Conservation (phyloP, 305 asterid species). For the Withania somnifera region DNA sequence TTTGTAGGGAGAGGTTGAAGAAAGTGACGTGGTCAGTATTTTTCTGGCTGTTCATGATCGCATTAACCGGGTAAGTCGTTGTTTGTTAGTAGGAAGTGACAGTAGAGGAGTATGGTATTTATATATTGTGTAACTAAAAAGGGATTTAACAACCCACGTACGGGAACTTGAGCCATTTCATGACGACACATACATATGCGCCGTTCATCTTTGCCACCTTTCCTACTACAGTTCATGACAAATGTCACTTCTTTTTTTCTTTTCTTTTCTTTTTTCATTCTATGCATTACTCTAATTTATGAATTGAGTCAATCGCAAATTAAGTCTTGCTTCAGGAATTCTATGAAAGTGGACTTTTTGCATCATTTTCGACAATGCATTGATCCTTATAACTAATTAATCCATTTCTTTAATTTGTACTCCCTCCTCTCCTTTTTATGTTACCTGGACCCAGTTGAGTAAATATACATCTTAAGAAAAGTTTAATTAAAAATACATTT, state of each 20-base stretch:
- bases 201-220: neutral
- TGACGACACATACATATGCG: neutral
- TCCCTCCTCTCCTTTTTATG: too few species aligned
- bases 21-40: constrained; percentile 22
- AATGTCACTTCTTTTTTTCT: neutral
- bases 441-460: too few species aligned
- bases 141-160: neutral
- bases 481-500: too few species aligned
- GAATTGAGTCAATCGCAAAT: too few species aligned
- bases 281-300: too few species aligned
- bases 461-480: too few species aligned
- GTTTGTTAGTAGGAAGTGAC: neutral
- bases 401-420: too few species aligned
- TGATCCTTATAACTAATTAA: too few species aligned
- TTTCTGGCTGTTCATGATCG: constrained; percentile 40
- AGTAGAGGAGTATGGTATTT: neutral
- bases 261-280: too few species aligned
- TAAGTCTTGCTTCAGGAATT: too few species aligned
- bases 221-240: neutral
- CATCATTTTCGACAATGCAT: too few species aligned
- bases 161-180: neutral
- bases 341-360: too few species aligned
- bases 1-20: constrained; percentile 28
- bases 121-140: neutral
- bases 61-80: constrained; percentile 40